Conservation (phyloP, 805 yeast genomes). For the Zygoascus bituminiphila region DNA sequence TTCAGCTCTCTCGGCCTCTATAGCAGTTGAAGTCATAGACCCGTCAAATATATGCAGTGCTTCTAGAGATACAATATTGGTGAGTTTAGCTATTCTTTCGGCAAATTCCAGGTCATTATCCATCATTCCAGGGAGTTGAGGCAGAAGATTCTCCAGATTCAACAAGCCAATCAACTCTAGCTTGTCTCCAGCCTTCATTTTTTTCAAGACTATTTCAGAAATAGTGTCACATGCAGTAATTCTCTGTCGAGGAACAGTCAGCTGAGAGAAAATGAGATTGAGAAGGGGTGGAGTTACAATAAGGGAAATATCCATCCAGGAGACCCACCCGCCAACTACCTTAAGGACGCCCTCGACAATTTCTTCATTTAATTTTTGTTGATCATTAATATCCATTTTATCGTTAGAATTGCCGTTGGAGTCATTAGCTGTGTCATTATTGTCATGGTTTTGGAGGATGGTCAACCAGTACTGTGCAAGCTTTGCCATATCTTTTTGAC, state of each 20-base stretch:
- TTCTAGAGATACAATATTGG: conserved; percentile 69
- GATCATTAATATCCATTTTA: conserved; percentile 4
- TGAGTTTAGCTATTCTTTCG: conserved; percentile 66
- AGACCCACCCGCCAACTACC: conserved; percentile 75
- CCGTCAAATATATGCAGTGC: conserved; percentile 58
- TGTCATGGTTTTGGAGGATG: conserved; percentile 36
- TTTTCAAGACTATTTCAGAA: conserved; percentile 60
- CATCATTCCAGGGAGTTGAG: conserved; percentile 31
- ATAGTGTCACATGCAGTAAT: conserved; percentile 50
- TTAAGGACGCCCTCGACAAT: conserved; percentile 51
- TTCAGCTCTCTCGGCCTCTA: conserved; percentile 27
- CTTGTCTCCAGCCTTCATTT: conserved; percentile 68
- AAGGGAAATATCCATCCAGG: conserved; percentile 84
- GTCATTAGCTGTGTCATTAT: conserved; percentile 2
- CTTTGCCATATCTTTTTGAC: conserved; percentile 63
- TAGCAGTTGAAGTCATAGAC: conserved; percentile 18
- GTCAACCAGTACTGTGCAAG: conserved; percentile 63
- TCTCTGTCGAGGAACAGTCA: conserved; percentile 42
- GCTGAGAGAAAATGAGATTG: conserved; percentile 47
- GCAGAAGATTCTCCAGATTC: conserved; percentile 49
- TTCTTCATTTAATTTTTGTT: conserved; percentile 27
- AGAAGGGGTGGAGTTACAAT: conserved; percentile 57
- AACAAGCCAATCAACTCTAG: conserved; percentile 60
- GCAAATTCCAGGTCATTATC: conserved; percentile 53
- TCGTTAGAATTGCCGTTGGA: background rate